Base-by-base conservation (phyloP, 495 filamentous ascomycete genomes). In the Aspergillus conjunctus region DNA sequence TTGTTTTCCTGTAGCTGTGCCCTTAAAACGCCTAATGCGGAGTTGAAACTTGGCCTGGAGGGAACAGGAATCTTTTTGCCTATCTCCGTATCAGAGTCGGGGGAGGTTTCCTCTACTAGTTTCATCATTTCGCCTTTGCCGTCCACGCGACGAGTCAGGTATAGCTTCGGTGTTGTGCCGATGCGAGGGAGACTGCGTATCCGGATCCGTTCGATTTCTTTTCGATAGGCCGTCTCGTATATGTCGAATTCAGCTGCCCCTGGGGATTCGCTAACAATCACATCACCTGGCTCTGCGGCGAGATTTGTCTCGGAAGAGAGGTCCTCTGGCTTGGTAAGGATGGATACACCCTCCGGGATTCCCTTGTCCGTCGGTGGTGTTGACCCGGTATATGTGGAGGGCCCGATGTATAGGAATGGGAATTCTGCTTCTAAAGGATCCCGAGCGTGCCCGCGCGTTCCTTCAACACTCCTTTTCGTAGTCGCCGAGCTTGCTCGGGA, bases 221-320 rank as follows among this genome's bases (percentile, higher is more conserved):
- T 78, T 43, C 88, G 83, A 66, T 96, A 98, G 4, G 93, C 93
- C 0, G 81, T 85, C 63, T 96, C 91, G 68, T 96, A 97, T 46
- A 97, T 87, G 64, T 93, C 86, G 62, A 91, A 88, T 46, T 93
- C 90, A 6, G 88, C 88, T 8, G 85, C 87, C 1, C 85, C 85
- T 9, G 92, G 93, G 9, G 89, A 92, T 67, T 97, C 92, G 54
- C 89, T 89, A 43, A 97, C 86, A 17, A 88, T 65, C 2, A 68
- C 66, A 17, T 71, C 56, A 41, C 61, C 56, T 4, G 33, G 9
- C 9, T 64, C 59, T 17, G 45, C 30, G 33, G 31, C 11, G 20
- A 41, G n/a, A 32, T 68, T 66, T 37, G 54, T 39, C 21, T 67
- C 62, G 20, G 56, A 44, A 21, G 65, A 34, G 50, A 60, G 58